Base-by-base conservation (phyloP, 2,329 filamentous ascomycete genomes). In the Fusarium transvaalense region DNA sequence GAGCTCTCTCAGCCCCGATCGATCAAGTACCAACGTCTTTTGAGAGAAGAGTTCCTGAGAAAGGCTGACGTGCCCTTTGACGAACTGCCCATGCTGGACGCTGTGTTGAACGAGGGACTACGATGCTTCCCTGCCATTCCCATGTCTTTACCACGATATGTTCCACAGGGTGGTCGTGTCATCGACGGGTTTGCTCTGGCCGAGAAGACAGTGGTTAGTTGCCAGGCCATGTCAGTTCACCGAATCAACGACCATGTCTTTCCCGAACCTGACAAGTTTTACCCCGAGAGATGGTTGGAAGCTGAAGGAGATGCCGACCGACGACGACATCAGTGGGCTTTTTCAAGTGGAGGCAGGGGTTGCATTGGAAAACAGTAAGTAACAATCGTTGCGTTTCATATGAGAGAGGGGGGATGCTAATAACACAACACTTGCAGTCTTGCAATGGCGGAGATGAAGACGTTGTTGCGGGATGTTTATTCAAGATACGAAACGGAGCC, bases 211-310 rank as follows among this genome's bases (percentile, higher is more conserved):
- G 82, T 88, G 39, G 88, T 89, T 51, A 89, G 88, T 74, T 85
- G 84, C 65, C 88, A 90, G 76, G 84, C 88, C 1, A 87, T 84
- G 72, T 89, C 87, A 13, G 81, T 89, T 34, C 86, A 90, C 66
- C 83, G 85, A 21, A 80, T 88, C 57, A 85, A 90, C 67, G 76
- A 80, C 13, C 84, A 89, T 57, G 90, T 93, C 2, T 98, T 97
- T 76, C 89, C 91, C 1, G 86, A 94, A 42, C 91, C 94, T 0
- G 91, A 97, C 63, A 80, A 78, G 8, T 97, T 94, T 75, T 84
- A 90, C 51, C 94, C 94, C 0, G 92, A 95, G 58, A 86, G 95
- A 70, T 97, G 94, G 94, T 86, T 97, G 68, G 88, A 85, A 17
- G 84, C 86, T 10, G 85, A 90, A 45, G 93, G 92, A 3, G 92